phyloP scores from a whole-genome alignment of 2,329 filamentous ascomycete genomes.

The Cercospora beticola region DNA sequence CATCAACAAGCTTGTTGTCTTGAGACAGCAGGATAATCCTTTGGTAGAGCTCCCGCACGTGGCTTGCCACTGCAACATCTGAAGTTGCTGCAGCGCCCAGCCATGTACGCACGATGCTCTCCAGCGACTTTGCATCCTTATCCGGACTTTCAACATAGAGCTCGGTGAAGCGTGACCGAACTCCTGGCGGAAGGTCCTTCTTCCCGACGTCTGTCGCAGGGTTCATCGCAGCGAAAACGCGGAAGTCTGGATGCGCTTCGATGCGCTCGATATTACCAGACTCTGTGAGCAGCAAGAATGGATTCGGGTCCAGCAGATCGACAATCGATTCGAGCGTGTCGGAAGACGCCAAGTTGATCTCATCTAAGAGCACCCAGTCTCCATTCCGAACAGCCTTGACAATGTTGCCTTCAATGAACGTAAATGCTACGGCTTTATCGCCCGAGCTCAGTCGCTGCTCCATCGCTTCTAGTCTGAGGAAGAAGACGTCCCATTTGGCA shows the following conservation, averaged over 20 bases:
- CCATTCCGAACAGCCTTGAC: slow-evolving; percentile 94
- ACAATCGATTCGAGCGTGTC: slow-evolving; percentile 94
- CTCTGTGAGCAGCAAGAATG: slow-evolving; percentile 87
- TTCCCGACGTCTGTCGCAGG: slow-evolving; percentile 97
- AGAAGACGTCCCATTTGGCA: slow-evolving; percentile 78
- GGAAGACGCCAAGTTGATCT: slow-evolving; percentile 93
- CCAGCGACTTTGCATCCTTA: slow-evolving; percentile 77
- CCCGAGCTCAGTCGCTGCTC: slow-evolving; percentile 74
- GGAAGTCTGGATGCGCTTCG: slow-evolving; percentile 84
- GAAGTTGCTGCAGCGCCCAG: slow-evolving; percentile 67
- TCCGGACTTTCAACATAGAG: slow-evolving; percentile 92
- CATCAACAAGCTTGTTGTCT: slow-evolving; percentile 84
- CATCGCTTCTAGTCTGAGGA: slow-evolving; percentile 71
- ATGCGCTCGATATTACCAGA: slow-evolving; percentile 91
- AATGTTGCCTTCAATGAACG: slow-evolving; percentile 93
- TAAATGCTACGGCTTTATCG: slow-evolving; percentile 80
- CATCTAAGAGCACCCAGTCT: slow-evolving; percentile 94
- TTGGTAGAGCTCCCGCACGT: slow-evolving; percentile 84
- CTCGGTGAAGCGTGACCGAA: slow-evolving; percentile 91
- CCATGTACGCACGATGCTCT: slow-evolving; percentile 86
- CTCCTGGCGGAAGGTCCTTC: slow-evolving; percentile 82
- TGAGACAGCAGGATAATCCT: slow-evolving; percentile 79
- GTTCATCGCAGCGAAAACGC: slow-evolving; percentile 98
- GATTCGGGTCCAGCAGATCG: slow-evolving; percentile 74
- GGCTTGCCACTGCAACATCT: slow-evolving; percentile 71